A percentile compares a stretch with the other conserved stretches of the same genome.
phyloP scores from a whole-genome alignment of 495 filamentous ascomycete species.

The Penicillium canariense region DNA sequence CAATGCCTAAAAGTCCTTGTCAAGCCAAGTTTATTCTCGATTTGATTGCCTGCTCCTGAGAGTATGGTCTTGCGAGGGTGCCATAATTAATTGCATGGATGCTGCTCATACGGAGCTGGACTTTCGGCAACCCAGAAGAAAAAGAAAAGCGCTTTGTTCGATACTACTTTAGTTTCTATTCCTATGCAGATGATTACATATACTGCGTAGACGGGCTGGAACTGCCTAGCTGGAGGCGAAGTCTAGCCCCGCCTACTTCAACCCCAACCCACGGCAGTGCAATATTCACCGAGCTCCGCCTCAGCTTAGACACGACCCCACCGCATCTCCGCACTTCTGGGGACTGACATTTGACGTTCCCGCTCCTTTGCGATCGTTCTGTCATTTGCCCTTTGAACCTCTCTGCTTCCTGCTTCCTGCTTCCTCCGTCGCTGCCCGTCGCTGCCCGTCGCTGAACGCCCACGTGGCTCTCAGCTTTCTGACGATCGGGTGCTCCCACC shows the following conservation, averaged over 20 bases:
- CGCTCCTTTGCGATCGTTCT: too few relatives aligned
- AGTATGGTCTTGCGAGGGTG: too few relatives aligned
- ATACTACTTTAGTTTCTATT: too few relatives aligned
- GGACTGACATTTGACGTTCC: not conserved
- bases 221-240: not conserved
- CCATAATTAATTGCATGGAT: too few relatives aligned
- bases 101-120: too few relatives aligned
- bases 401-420: not conserved
- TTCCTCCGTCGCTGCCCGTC: not conserved
- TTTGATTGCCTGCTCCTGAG: too few relatives aligned
- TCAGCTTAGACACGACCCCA: constrained; percentile 3
- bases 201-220: not conserved
- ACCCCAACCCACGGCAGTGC: too few relatives aligned
- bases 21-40: too few relatives aligned
- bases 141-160: too few relatives aligned
- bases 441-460: constrained; percentile 5
- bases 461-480: constrained; percentile 1
- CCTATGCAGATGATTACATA: too few relatives aligned
- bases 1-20: too few relatives aligned
- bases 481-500: constrained; percentile 3
- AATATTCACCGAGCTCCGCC: constrained; percentile 6
- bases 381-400: not conserved
- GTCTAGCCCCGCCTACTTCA: not conserved
- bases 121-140: too few relatives aligned
- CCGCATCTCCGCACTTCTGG: not conserved